Conservation (phyloP, 495 filamentous ascomycete species). For the Apodospora peruviana region DNA sequence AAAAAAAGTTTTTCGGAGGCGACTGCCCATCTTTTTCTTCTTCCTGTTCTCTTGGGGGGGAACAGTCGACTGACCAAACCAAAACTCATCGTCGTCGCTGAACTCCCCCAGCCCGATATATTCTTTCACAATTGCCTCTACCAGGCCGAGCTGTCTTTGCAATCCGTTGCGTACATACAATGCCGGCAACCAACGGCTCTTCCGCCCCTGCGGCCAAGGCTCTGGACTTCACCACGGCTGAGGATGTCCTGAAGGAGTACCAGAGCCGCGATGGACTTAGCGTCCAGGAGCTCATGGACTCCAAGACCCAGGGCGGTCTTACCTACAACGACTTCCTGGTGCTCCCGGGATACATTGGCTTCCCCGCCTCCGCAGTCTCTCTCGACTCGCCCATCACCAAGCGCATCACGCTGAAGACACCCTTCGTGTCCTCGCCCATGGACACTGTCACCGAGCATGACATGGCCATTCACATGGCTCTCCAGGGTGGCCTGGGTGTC, state of each 20-base stretch:
- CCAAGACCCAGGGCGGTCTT: constrained; percentile 80
- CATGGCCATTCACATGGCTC: constrained; percentile 98
- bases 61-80: constrained; percentile 25
- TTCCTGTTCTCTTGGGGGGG: constrained; percentile 30
- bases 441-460: constrained; percentile 98
- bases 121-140: background rate
- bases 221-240: constrained; percentile 55
- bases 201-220: constrained; percentile 31
- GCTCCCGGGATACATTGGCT: constrained; percentile 59
- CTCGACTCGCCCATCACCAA: constrained; percentile 92
- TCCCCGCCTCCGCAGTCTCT: constrained; percentile 82
- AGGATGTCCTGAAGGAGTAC: constrained; percentile 76
- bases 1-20: constrained; percentile 21
- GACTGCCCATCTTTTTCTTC: constrained; percentile 17
- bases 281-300: constrained; percentile 76
- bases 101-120: constrained; percentile 21
- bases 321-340: constrained; percentile 67
- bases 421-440: constrained; percentile 96
- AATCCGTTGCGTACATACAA: constrained; percentile 24
- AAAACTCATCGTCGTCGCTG: constrained; percentile 24
- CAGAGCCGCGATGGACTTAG: constrained; percentile 73
- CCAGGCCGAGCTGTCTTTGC: constrained; percentile 3
- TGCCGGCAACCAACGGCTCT: constrained; percentile 64
- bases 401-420: constrained; percentile 88
- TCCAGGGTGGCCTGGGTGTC: constrained; percentile 92